Percentiles rank a stretch among this genome's conserved stretches.
These are phyloP conservation scores for Paramecium biaurelia DNA, from an alignment of 73 alveolate species.

Conservation along the genomic window DNA sequence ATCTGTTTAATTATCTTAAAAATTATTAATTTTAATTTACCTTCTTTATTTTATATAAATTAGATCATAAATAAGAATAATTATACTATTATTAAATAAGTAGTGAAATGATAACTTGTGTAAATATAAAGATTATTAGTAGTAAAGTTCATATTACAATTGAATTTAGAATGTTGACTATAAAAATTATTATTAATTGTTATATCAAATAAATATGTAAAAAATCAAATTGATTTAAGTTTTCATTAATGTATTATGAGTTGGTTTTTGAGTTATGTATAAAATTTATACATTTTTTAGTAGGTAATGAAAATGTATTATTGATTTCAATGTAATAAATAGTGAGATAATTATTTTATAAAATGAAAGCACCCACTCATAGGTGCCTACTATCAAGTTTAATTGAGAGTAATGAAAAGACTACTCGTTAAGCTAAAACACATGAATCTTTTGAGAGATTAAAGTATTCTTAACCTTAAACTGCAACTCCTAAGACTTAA, in stretches of 20 bases:
- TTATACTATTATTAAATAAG: too few species aligned
- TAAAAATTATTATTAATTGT: too few species aligned
- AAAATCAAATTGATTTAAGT: neutral
- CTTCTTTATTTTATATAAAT: too few species aligned
- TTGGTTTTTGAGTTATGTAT: neutral
- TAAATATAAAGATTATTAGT: too few species aligned
- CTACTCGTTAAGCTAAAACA: neutral
- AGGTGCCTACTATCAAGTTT: neutral
- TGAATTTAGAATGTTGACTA: neutral
- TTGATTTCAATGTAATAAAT: neutral
- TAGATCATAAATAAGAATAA: neutral
- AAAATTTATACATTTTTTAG: neutral
- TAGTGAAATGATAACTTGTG: too few species aligned
- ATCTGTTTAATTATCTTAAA: neutral
- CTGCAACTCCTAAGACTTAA: slow-evolving; percentile 17
- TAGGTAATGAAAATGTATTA: neutral
- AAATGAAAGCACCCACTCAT: slow-evolving; percentile 2
- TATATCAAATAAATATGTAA: too few species aligned
- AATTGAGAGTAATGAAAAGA: slow-evolving; percentile 14
- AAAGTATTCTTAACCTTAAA: neutral
- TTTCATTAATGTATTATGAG: neutral
- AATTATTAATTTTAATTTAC: neutral
- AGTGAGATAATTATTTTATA: neutral
- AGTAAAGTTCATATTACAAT: neutral
- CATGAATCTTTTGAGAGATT: slow-evolving; percentile 18